Evolutionary conservation across 768 basidiomycete species (phyloP).

Genomic region (Mycena venus): DNA sequence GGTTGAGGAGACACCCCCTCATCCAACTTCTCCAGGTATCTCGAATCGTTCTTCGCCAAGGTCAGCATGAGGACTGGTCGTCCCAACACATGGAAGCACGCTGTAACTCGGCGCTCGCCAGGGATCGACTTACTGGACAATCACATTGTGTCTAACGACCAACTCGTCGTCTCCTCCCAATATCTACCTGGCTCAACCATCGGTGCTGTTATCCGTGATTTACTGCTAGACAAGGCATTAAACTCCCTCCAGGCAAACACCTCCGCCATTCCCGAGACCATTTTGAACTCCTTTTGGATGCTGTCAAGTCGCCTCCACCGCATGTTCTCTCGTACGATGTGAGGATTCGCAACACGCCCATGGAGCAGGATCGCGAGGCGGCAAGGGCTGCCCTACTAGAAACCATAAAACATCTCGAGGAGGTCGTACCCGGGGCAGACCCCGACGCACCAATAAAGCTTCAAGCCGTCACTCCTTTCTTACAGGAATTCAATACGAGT

Average conservation of each 20-base stretch:
- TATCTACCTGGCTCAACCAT: slow-evolving; percentile 91
- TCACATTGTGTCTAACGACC: slow-evolving; percentile 74
- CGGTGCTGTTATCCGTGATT: slow-evolving; percentile 56
- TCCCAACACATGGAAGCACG: background rate
- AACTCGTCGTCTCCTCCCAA: slow-evolving; percentile 77
- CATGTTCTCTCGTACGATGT: slow-evolving; percentile 81
- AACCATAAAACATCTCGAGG: slow-evolving; percentile 68
- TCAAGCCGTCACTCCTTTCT: slow-evolving; percentile 85
- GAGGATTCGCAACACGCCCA: slow-evolving; percentile 83
- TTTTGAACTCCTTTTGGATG: slow-evolving; percentile 76
- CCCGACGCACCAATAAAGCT: slow-evolving; percentile 75
- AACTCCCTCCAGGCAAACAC: slow-evolving; percentile 76
- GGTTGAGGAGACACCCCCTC: slow-evolving; percentile 45
- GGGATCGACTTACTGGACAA: slow-evolving; percentile 75
- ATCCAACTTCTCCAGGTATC: slow-evolving; percentile 76
- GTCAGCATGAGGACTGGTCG: slow-evolving; percentile 39
- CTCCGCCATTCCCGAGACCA: slow-evolving; percentile 89
- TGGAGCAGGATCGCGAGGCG: slow-evolving; percentile 77
- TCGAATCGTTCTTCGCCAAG: slow-evolving; percentile 77
- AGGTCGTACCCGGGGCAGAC: slow-evolving; percentile 60
- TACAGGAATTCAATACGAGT: slow-evolving; percentile 82
- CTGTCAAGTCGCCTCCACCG: slow-evolving; percentile 58
- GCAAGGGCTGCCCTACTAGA: slow-evolving; percentile 71
- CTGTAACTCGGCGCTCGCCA: slow-evolving; percentile 12
- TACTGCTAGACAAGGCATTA: background rate